Base-by-base conservation (phyloP, 768 basidiomycete species). In the Cystoderma amianthinum region DNA sequence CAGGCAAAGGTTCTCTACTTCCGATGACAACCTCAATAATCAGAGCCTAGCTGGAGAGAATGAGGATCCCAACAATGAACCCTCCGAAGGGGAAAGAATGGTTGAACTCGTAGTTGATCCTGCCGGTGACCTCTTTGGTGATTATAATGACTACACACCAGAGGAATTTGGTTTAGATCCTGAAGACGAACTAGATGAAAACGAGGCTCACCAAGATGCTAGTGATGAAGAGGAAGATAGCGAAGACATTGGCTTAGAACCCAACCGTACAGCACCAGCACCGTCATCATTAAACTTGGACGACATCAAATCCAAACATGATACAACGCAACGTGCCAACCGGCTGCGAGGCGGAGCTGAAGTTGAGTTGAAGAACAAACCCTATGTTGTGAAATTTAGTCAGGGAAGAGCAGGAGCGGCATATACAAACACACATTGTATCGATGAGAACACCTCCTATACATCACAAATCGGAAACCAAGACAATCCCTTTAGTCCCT, bases 401-500 rank as follows among this genome's bases (percentile, higher is more conserved):
- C n/a, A n/a, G n/a, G 25, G 25, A 28, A 28, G n/a, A n/a, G 25
- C 25, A 28, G 25, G 25, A 7, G 25, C 25, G 25, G 25, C n/a
- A n/a, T 28, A 28, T 28, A 28, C n/a, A n/a, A 28, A 28, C 25
- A 7, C 7, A 7, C 7, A 28, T n/a, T 28, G 25, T n/a, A 28
- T 28, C n/a, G 25, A 28, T 28, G 25, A n/a, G 25, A 28, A 28
- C n/a, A 28, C 25, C 7, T 28, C 25, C 7, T 28, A 28, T n/a
- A 28, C 25, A 7, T 28, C 25, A 7, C 25, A 28, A 28, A 28
- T 28, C n/a, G 39, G 34, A 0, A 1, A 39, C 3, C 37, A 38
- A 16, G 15, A 5, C 2, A 44, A 44, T 25, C 3, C 13, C 1
- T 48, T 44, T 15, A 47, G 53, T 1, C 59, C 53, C 0, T 61